phyloP scores from a whole-genome alignment of 257 asterid species.

The Solanum commersonii region DNA sequence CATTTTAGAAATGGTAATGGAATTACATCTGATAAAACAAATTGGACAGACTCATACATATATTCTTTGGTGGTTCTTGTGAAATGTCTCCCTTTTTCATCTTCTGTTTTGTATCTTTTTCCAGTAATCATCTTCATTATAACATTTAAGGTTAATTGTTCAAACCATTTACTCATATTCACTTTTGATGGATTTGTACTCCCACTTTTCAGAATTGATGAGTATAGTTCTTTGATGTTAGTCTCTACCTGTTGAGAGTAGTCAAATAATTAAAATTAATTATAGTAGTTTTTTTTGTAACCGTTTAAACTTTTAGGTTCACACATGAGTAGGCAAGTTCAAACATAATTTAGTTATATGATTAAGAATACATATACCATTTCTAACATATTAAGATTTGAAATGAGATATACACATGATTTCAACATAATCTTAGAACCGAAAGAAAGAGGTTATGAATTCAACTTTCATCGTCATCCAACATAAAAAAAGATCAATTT shows the following conservation, averaged over 20 bases:
- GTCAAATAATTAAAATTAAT: neutral
- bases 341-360: neutral
- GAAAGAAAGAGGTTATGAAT: too few species aligned
- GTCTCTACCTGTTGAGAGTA: neutral
- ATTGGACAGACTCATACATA: neutral
- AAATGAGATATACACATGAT: neutral
- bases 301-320: neutral
- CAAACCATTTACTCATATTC: neutral
- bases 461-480: neutral
- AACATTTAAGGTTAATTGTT: neutral
- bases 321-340: neutral
- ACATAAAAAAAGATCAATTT: neutral
- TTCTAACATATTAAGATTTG: neutral
- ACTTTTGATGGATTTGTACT: neutral
- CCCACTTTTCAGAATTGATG: neutral
- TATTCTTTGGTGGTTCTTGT: neutral
- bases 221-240: neutral
- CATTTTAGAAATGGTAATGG: neutral
- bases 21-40: neutral
- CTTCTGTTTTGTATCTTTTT: neutral
- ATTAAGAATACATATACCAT: neutral
- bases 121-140: neutral
- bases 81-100: neutral
- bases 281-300: neutral
- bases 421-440: neutral